phyloP scores from a whole-genome alignment of 2,329 filamentous ascomycete genomes.

The Neonectria punicea region DNA sequence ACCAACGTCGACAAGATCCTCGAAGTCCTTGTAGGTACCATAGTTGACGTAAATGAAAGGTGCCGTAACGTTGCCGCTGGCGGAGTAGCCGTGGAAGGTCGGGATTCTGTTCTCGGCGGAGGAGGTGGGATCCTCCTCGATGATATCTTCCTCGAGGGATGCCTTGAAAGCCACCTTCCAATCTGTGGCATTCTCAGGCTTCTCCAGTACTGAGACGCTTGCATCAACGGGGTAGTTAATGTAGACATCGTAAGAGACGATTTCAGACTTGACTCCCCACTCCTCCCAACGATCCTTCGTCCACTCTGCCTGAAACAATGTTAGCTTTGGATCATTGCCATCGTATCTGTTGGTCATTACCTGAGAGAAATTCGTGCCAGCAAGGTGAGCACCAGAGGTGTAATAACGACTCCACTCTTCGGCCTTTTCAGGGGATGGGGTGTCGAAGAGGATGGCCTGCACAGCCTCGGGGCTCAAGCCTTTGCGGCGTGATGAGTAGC shows the following conservation, averaged over 20 bases:
- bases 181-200: constrained; percentile 46
- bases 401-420: constrained; percentile 83
- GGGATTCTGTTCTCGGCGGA: constrained; percentile 78
- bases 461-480: constrained; percentile 59
- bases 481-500: constrained; percentile 42
- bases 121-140: constrained; percentile 85
- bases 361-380: constrained; percentile 81
- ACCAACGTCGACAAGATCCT: constrained; percentile 80
- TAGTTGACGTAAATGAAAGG: constrained; percentile 92
- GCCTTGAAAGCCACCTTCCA: constrained; percentile 82
- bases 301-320: constrained; percentile 68
- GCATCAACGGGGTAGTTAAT: constrained; percentile 82
- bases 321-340: constrained; percentile 9
- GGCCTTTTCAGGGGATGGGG: constrained; percentile 65
- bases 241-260: constrained; percentile 79
- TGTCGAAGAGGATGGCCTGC: constrained; percentile 66
- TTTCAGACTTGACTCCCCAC: constrained; percentile 72
- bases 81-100: constrained; percentile 95
- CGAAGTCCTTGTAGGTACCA: constrained; percentile 86
- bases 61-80: constrained; percentile 89
- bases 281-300: constrained; percentile 78
- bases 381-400: constrained; percentile 78
- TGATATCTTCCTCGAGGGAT: constrained; percentile 82
- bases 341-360: constrained; percentile 42
- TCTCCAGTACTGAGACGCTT: constrained; percentile 71